A percentile compares a stretch with the other conserved stretches of the same genome.
Evolutionary conservation across 768 basidiomycete species (phyloP).

Genomic region (Royoungia palumana): DNA sequence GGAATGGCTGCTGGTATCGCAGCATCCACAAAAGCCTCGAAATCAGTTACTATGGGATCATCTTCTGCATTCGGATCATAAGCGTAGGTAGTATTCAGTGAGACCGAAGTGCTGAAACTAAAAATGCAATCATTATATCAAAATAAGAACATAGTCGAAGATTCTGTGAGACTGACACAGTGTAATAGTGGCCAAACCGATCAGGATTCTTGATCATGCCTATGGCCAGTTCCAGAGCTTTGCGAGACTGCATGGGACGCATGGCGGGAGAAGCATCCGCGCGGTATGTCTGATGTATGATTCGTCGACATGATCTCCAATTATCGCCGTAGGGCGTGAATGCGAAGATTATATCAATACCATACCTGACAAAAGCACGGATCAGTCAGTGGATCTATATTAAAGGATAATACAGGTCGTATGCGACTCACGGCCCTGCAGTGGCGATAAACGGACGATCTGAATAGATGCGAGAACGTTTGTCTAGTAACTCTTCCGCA

Average conservation of each 20-base stretch:
- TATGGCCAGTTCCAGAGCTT: not conserved
- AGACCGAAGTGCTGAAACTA: slow-evolving; percentile 4
- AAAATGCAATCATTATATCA: not conserved
- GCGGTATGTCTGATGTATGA: slow-evolving; percentile 10
- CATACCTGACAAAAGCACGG: slow-evolving; percentile 9
- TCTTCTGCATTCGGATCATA: slow-evolving; percentile 3
- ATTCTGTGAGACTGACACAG: not conserved
- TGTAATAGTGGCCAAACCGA: not conserved
- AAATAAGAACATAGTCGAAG: too few species aligned
- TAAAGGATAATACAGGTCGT: not conserved
- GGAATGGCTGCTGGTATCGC: not conserved
- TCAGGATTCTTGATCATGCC: not conserved
- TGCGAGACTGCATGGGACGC: slow-evolving; percentile 7
- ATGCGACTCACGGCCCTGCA: slow-evolving; percentile 1
- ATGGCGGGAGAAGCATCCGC: not conserved
- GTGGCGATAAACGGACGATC: slow-evolving; percentile 39
- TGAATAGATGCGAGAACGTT: slow-evolving; percentile 44
- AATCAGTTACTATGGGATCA: slow-evolving; percentile 3
- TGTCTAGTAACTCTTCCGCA: slow-evolving; percentile 45
- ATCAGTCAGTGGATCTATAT: too few species aligned
- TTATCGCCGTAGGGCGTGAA: slow-evolving; percentile 7
- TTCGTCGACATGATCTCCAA: slow-evolving; percentile 8
- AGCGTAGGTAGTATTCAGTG: slow-evolving; percentile 2
- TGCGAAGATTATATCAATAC: slow-evolving; percentile 2
- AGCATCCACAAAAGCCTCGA: not conserved